Percentiles rank a stretch among this genome's conserved stretches.
Evolutionary conservation across 1,284 basidiomycete species (phyloP).

Genomic region (Sparassis latifolia): DNA sequence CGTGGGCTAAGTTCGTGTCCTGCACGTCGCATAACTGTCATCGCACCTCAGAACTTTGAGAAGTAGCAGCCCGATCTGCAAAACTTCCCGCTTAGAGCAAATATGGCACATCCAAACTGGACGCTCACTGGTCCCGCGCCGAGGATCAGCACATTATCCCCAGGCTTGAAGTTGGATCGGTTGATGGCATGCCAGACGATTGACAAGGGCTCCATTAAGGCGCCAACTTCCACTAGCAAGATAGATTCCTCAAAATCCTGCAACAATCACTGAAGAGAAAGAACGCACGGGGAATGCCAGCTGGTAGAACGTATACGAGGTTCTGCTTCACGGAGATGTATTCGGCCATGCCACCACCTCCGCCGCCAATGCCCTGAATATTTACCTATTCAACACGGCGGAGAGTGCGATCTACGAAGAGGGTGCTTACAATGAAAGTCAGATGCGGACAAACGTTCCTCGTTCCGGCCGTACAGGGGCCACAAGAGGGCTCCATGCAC

Average conservation of each 20-base stretch:
- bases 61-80: conserved; percentile 22
- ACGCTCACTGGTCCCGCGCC: conserved; percentile 26
- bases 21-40: not conserved
- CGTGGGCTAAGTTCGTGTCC: not conserved
- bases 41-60: conserved; percentile 16
- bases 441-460: conserved; percentile 19
- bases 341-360: conserved; percentile 24
- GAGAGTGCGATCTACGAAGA: too few species aligned
- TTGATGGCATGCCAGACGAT: conserved; percentile 29
- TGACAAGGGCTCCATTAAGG: conserved; percentile 27
- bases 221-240: conserved; percentile 21
- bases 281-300: conserved; percentile 15
- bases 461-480: conserved; percentile 7
- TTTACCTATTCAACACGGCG: too few species aligned
- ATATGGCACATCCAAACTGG: too few species aligned
- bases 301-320: conserved; percentile 22
- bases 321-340: conserved; percentile 21
- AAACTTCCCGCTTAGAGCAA: too few species aligned
- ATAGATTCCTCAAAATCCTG: not conserved
- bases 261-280: not conserved
- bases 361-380: conserved; percentile 14
- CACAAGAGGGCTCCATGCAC: conserved; percentile 16
- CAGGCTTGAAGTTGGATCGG: conserved; percentile 19
- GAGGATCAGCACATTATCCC: conserved; percentile 23
- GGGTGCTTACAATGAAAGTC: conserved; percentile 20